A percentile compares a stretch with the other conserved stretches of the same genome.
Evolutionary conservation across 352 stramenopile species (phyloP).

Genomic region (Phytophthora idaei): DNA sequence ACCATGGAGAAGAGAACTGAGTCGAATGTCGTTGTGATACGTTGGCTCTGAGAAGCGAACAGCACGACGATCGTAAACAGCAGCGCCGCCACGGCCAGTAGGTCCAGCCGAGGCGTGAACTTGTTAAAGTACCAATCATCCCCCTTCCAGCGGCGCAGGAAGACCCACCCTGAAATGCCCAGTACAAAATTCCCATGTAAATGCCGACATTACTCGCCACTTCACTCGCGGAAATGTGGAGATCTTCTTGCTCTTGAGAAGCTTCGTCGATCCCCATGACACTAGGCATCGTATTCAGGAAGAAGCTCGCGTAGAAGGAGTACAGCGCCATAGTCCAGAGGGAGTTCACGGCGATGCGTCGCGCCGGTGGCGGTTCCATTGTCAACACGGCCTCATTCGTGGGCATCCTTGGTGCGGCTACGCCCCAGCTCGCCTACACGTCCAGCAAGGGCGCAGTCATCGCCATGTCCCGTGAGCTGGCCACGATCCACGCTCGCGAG

Average conservation of each 20-base stretch:
- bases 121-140: constrained; percentile 54
- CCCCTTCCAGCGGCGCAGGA: constrained; percentile 43
- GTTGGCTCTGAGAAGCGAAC: constrained; percentile 74
- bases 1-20: constrained; percentile 64
- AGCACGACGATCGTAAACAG: constrained; percentile 77
- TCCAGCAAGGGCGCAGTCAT: constrained; percentile 89
- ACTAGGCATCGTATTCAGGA: constrained; percentile 52
- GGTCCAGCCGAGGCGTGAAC: constrained; percentile 50
- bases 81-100: constrained; percentile 58
- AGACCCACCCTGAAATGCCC: constrained; percentile 42
- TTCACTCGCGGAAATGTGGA: constrained; percentile 51
- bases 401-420: constrained; percentile 77
- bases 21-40: constrained; percentile 54
- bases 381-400: constrained; percentile 91
- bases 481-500: constrained; percentile 84
- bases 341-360: constrained; percentile 76
- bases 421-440: constrained; percentile 89
- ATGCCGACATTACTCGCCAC: constrained; percentile 65
- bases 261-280: constrained; percentile 40
- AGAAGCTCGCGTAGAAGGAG: constrained; percentile 60
- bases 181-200: constrained; percentile 75
- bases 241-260: constrained; percentile 11
- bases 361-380: constrained; percentile 81
- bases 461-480: constrained; percentile 85
- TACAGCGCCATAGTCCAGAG: constrained; percentile 68